phyloP scores from a whole-genome alignment of 768 basidiomycete species.

The Pleurotus cornucopiae region DNA sequence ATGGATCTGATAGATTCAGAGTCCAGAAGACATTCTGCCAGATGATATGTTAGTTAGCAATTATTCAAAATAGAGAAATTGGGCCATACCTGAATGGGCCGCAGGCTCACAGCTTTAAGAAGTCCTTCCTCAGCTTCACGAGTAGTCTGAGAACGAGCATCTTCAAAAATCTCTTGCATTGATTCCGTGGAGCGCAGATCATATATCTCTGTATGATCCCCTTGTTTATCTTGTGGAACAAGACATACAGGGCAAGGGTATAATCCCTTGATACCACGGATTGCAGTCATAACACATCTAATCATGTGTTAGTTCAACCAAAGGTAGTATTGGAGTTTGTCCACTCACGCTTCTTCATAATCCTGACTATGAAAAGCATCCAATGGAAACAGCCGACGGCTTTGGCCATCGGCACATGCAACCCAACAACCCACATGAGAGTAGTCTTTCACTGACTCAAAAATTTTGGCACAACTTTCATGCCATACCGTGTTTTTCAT shows the following conservation, averaged over 20 bases:
- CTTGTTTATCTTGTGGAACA: constrained; percentile 22
- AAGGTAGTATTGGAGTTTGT: constrained; percentile 1
- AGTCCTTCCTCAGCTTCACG: constrained; percentile 1
- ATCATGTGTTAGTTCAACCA: background rate
- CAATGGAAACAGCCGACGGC: constrained; percentile 26
- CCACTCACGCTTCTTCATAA: constrained; percentile 41
- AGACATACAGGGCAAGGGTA: constrained; percentile 35
- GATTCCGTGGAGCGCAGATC: constrained; percentile 12
- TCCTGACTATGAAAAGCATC: constrained; percentile 35
- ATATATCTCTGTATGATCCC: constrained; percentile 16
- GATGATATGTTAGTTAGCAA: background rate
- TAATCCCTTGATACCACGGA: constrained; percentile 20
- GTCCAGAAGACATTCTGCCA: constrained; percentile 37
- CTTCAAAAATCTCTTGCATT: constrained; percentile 10
- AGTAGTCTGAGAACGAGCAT: constrained; percentile 10
- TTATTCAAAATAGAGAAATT: constrained; percentile 7
- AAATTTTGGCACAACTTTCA: constrained; percentile 21
- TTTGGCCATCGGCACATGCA: constrained; percentile 23
- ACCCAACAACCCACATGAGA: constrained; percentile 17
- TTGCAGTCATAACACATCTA: constrained; percentile 36
- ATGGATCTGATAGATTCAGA: constrained; percentile 26
- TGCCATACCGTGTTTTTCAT: constrained; percentile 36
- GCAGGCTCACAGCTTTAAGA: constrained; percentile 18
- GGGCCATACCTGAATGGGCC: constrained; percentile 17
- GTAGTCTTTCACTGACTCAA: constrained; percentile 19